Conservation (phyloP, 2,329 filamentous ascomycete species). For the Scedosporium dehoogii region DNA sequence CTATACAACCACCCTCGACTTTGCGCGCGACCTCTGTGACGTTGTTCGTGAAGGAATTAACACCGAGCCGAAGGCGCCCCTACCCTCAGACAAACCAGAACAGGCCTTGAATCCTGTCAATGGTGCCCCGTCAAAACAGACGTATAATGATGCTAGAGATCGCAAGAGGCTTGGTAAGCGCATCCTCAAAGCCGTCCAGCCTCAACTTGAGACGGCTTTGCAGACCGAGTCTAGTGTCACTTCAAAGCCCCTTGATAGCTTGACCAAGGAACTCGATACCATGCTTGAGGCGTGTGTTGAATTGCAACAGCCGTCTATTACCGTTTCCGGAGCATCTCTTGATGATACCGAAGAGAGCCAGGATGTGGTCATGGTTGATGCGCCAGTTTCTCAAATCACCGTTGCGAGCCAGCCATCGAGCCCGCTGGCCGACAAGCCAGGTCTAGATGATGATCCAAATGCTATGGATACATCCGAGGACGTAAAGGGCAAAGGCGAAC, state of each 20-base stretch:
- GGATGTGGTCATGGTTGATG: slow-evolving; percentile 11
- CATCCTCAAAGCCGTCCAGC: slow-evolving; percentile 75
- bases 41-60: slow-evolving; percentile 44
- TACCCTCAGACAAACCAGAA: slow-evolving; percentile 11
- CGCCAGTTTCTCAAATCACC: slow-evolving; percentile 2
- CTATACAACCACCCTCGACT: slow-evolving; percentile 48
- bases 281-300: slow-evolving; percentile 61
- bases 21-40: slow-evolving; percentile 46
- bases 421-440: slow-evolving; percentile 4
- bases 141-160: slow-evolving; percentile 63
- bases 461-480: slow-evolving; percentile 1
- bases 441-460: slow-evolving; percentile 8
- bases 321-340: not conserved
- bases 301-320: slow-evolving; percentile 26
- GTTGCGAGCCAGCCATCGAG: not conserved
- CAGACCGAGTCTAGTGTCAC: slow-evolving; percentile 74
- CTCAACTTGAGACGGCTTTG: slow-evolving; percentile 64
- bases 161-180: slow-evolving; percentile 79
- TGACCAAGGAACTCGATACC: slow-evolving; percentile 63
- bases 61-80: slow-evolving; percentile 21
- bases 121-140: slow-evolving; percentile 32
- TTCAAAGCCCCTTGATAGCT: slow-evolving; percentile 56
- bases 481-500: not conserved
- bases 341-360: not conserved
- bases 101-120: slow-evolving; percentile 14